Evolutionary conservation across 2,329 filamentous ascomycete species (phyloP).

Genomic region (Ophiocordyceps australis): DNA sequence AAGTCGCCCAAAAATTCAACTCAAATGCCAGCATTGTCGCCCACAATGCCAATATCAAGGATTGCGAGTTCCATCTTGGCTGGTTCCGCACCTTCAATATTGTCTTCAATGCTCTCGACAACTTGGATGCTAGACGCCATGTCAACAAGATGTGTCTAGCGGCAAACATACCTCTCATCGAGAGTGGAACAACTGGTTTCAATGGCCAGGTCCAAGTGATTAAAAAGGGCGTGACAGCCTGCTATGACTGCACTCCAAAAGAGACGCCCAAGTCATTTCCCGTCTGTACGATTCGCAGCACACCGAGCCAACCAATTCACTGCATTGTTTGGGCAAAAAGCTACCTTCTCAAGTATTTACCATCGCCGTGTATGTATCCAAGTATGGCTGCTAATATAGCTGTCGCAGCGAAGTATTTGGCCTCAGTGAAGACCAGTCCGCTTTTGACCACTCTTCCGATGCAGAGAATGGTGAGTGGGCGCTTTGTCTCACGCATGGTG

Average conservation of each 20-base stretch:
- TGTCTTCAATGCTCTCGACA: constrained; percentile 95
- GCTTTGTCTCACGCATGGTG: too few species aligned
- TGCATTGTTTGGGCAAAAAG: constrained; percentile 99
- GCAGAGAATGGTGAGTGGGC: constrained; percentile 49
- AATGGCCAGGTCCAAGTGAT: constrained; percentile 97
- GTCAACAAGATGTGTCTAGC: constrained; percentile 96
- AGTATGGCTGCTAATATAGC: not conserved
- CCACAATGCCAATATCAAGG: constrained; percentile 91
- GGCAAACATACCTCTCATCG: constrained; percentile 75
- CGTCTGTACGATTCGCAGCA: constrained; percentile 93
- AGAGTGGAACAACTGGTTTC: constrained; percentile 95
- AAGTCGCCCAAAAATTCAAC: constrained; percentile 81
- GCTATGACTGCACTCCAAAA: constrained; percentile 89
- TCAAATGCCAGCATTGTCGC: constrained; percentile 73
- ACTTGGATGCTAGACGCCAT: constrained; percentile 80
- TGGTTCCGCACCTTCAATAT: constrained; percentile 76
- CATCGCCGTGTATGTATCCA: constrained; percentile 1
- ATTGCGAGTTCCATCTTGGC: constrained; percentile 63
- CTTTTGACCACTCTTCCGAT: constrained; percentile 64
- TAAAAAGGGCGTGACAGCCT: constrained; percentile 78
- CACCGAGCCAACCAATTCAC: constrained; percentile 89
- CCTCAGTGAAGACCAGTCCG: constrained; percentile 68
- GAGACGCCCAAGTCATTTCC: constrained; percentile 84
- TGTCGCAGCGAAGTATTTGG: constrained; percentile 59
- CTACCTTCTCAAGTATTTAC: constrained; percentile 59